These are phyloP conservation scores for Trichopus zeylanicus DNA, from an alignment of 116 monocot genomes.

Conservation along the genomic window DNA sequence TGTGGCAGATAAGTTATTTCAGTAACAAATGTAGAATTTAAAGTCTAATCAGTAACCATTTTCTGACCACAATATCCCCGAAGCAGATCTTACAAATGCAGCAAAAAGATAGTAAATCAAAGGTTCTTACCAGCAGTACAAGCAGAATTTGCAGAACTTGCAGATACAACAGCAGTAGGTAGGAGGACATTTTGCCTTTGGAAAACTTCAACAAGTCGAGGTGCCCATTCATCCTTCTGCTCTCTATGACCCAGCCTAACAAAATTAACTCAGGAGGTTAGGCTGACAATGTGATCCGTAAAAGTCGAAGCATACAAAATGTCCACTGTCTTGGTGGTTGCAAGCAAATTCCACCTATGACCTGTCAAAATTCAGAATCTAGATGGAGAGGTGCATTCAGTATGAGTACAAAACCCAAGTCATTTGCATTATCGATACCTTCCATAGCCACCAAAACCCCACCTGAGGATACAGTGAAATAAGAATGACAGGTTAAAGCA, in stretches of 20 bases:
- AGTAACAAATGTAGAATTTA: no score
- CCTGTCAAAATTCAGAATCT: constrained; percentile 3
- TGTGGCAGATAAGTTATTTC: no score
- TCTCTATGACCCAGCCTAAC: constrained; percentile 93
- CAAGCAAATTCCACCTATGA: constrained; percentile 6
- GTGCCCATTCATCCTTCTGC: constrained; percentile 92
- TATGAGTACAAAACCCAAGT: no score
- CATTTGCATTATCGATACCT: no score
- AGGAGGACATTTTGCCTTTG: constrained; percentile 84
- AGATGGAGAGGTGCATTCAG: no score
- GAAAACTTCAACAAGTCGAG: constrained; percentile 93
- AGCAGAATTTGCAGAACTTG: constrained; percentile 79
- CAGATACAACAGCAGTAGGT: constrained; percentile 73
- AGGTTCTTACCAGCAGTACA: constrained; percentile 86
- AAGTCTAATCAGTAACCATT: no score
- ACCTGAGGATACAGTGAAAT: constrained; percentile 45
- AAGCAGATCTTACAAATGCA: background rate
- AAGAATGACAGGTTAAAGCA: constrained; percentile 5
- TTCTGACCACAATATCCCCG: background rate
- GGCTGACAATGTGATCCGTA: background rate
- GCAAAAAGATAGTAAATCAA: background rate
- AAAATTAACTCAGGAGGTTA: background rate
- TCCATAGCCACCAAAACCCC: constrained; percentile 99
- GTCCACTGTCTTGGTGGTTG: background rate
- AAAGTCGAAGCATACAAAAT: background rate